Base-by-base conservation (phyloP, 2,329 filamentous ascomycete genomes). In the Fusarium falciforme region DNA sequence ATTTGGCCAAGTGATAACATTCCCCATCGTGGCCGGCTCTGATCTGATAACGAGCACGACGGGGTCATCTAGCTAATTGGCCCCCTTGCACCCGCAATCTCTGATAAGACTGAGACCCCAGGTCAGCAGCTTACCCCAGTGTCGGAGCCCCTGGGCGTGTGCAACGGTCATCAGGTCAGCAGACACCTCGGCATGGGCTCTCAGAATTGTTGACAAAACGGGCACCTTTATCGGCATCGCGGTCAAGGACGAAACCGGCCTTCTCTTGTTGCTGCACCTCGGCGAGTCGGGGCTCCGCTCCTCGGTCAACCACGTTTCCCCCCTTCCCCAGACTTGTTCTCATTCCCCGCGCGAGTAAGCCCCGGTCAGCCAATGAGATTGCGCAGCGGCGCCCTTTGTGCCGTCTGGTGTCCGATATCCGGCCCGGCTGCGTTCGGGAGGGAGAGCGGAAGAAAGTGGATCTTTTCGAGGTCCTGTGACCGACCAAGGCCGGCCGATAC, bases 361-460 rank as follows among this genome's bases (percentile, higher is more conserved):
- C 42, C 33, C 31, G 29, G 20, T 22, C 1, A 22, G 20, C 73
- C 73, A 76, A 76, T 76, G 16, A 67, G 17, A 49, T 27, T 5
- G 5, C 31, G 5, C 38, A 8, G 7, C 27, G n/a, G 10, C 44
- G 27, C 36, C 17, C 25, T 61, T 38, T 66, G 42, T 66, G 55
- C 49, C 57, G 65, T 70, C 69, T 72, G 52, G n/a, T 55, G 67
- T 71, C 74, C 66, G 74, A 76, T 74, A 70, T 68, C 58, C 68
- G 73, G 74, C 42, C 67, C 71, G 66, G 71, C 49, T 66, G 22
- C 38, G 44, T 27, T 74, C 71, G 73, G 73, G 58, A 64, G 55
- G 42, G 52, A 73, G 77, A 80, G 78, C 79, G 67, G 76, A 77
- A 77, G 68, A 68, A 33, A 36, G 70, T 72, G 70, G 68, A 60